Base-by-base conservation (phyloP, 2,329 filamentous ascomycete genomes). In the Ploettnerulaceae sp. region DNA sequence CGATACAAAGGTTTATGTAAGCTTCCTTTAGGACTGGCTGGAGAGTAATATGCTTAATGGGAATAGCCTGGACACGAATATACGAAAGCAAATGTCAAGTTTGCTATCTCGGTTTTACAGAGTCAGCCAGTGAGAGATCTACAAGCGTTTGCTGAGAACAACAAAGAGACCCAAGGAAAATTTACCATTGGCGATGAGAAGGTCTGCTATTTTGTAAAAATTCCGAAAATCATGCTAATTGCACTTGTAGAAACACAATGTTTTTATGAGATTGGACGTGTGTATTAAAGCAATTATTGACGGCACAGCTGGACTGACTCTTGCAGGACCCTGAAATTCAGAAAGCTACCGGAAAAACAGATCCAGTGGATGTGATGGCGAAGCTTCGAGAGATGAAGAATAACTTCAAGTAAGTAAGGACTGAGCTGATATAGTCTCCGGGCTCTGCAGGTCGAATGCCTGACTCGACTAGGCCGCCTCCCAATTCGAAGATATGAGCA, bases 101-200 rank as follows among this genome's bases (percentile, higher is more conserved):
- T 98, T 63, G 83, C 81, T 37, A 70, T 85, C 49, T 84, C 83
- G 2, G 84, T 97, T 12, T 71, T 84, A 46, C 81, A 87, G 60
- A 85, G 78, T 32, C 82, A 86, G 38, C 74, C 86, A 0, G 80
- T 96, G 53, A 82, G 86, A 72, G 85, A 82, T 58, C 74, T 98
- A 24, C 73, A 86, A 56, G 73, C 76, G 0, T 96, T 89, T 65
- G 86, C 88, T 1, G 79, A 86, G 45, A 74, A 77, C 50, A 91
- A 96, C 67, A 73, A 82, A 68, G 79, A 96, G 70, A 97, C 93
- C 1, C 90, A 95, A 66, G 93, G 93, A 36, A 87, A 89, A 63
- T 97, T 95, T 60, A 98, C 91, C 0, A 97, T 98, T 67, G 90
- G 85, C 0, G 89, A 98, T 62, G 93, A 98, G 70, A 97, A 97